Evolutionary conservation across 208 protist species (phyloP).

Genomic region (Tritrichomonas musculus): DNA sequence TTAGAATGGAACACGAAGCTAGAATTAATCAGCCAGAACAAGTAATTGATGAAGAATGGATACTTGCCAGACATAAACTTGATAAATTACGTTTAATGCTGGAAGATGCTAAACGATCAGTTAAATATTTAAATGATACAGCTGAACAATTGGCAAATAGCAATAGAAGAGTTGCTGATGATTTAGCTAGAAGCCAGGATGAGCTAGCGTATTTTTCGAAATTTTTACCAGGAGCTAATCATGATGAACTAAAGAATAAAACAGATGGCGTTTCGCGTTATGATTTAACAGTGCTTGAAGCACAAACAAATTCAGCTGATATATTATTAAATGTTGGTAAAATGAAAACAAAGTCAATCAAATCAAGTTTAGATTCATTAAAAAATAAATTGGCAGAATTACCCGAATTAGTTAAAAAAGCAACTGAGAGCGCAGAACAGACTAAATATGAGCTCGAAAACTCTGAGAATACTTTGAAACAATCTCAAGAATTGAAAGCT

Average conservation of each 20-base stretch:
- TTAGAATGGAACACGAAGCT: neutral
- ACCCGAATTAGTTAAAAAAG: neutral
- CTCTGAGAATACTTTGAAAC: neutral
- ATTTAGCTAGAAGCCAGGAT: neutral
- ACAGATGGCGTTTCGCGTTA: neutral
- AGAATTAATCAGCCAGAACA: neutral
- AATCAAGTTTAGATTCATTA: neutral
- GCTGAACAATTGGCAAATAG: neutral
- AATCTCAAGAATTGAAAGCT: neutral
- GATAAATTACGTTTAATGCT: neutral
- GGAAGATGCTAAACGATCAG: constrained; percentile 8
- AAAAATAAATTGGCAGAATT: neutral
- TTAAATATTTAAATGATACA: constrained; percentile 17
- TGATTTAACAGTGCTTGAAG: neutral
- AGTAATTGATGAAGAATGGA: constrained; percentile 26
- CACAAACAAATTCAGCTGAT: neutral
- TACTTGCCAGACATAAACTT: neutral
- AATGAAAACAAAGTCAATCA: neutral
- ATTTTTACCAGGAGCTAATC: neutral
- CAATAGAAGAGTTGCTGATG: neutral
- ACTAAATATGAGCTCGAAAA: neutral
- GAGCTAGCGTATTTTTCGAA: neutral
- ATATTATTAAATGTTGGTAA: neutral
- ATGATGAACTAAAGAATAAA: neutral
- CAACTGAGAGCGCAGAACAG: neutral